These are phyloP conservation scores for Pseudocercospora vitis DNA, from an alignment of 2,329 filamentous ascomycete genomes.

Conservation along the genomic window DNA sequence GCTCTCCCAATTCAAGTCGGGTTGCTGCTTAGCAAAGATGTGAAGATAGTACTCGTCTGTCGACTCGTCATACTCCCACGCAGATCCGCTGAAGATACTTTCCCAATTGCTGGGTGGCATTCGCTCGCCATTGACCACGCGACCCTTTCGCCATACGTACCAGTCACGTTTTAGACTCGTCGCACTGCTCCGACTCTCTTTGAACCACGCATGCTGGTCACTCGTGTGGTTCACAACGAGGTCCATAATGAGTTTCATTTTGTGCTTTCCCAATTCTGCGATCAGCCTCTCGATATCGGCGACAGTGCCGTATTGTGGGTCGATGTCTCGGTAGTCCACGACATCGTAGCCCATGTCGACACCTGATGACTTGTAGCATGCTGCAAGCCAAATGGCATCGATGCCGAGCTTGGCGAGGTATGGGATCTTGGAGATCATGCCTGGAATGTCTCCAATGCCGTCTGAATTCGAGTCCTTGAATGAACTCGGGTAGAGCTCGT, in stretches of 20 bases:
- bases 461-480: slow-evolving; percentile 56
- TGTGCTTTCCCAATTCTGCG: slow-evolving; percentile 42
- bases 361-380: slow-evolving; percentile 52
- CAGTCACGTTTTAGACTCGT: slow-evolving; percentile 58
- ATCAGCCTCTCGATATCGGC: slow-evolving; percentile 49
- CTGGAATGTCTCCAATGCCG: slow-evolving; percentile 61
- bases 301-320: slow-evolving; percentile 49
- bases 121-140: slow-evolving; percentile 55
- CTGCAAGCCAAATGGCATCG: slow-evolving; percentile 67
- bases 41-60: slow-evolving; percentile 51
- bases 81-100: slow-evolving; percentile 41
- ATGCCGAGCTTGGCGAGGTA: slow-evolving; percentile 63
- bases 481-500: slow-evolving; percentile 47
- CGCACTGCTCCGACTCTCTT: slow-evolving; percentile 52
- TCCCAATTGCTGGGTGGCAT: slow-evolving; percentile 60
- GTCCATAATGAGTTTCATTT: slow-evolving; percentile 52
- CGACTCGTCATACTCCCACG: slow-evolving; percentile 48
- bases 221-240: slow-evolving; percentile 38
- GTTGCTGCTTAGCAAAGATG: slow-evolving; percentile 49
- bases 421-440: slow-evolving; percentile 63
- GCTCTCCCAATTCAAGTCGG: slow-evolving; percentile 52
- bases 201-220: slow-evolving; percentile 59
- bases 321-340: slow-evolving; percentile 46
- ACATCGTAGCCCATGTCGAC: slow-evolving; percentile 58
- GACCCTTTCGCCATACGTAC: slow-evolving; percentile 67